Evolutionary conservation across 495 filamentous ascomycete species (phyloP).

Genomic region (Penicillium chermesinum): DNA sequence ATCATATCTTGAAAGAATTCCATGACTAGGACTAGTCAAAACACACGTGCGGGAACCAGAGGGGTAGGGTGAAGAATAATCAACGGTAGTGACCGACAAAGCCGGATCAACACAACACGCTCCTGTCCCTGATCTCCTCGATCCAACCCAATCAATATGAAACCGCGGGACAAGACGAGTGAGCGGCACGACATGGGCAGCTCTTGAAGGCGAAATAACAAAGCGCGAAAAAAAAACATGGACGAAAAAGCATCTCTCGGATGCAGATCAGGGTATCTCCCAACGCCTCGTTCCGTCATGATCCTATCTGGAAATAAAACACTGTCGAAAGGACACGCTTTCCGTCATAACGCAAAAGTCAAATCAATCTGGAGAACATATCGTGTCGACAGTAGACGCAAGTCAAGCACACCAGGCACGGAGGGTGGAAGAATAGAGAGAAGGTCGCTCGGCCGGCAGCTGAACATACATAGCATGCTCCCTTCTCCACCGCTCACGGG

Average conservation of each 20-base stretch:
- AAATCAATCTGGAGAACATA: slow-evolving; percentile 14
- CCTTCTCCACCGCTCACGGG: slow-evolving; percentile 36
- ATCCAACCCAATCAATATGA: slow-evolving; percentile 6
- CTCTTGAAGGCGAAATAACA: slow-evolving; percentile 18
- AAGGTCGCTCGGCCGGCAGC: slow-evolving; percentile 22
- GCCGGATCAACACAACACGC: slow-evolving; percentile 1
- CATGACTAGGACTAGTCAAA: not conserved
- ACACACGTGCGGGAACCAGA: slow-evolving; percentile 4
- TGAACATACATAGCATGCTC: slow-evolving; percentile 26
- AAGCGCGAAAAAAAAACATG: slow-evolving; percentile 29
- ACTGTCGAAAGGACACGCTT: slow-evolving; percentile 24
- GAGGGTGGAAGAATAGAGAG: slow-evolving; percentile 23
- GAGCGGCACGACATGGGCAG: not conserved
- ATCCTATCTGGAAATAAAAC: slow-evolving; percentile 32
- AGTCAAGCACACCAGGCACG: slow-evolving; percentile 33
- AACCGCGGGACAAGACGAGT: no score
- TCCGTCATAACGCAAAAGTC: slow-evolving; percentile 15
- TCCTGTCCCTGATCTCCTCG: slow-evolving; percentile 14
- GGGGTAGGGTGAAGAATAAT: slow-evolving; percentile 9
- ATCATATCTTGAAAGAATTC: no score
- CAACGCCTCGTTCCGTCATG: slow-evolving; percentile 48
- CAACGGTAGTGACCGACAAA: slow-evolving; percentile 24
- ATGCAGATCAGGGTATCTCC: slow-evolving; percentile 48
- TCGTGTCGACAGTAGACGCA: slow-evolving; percentile 34
- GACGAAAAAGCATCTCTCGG: slow-evolving; percentile 30